phyloP scores from a whole-genome alignment of 2,329 filamentous ascomycete genomes.

The Triangularia setosa region DNA sequence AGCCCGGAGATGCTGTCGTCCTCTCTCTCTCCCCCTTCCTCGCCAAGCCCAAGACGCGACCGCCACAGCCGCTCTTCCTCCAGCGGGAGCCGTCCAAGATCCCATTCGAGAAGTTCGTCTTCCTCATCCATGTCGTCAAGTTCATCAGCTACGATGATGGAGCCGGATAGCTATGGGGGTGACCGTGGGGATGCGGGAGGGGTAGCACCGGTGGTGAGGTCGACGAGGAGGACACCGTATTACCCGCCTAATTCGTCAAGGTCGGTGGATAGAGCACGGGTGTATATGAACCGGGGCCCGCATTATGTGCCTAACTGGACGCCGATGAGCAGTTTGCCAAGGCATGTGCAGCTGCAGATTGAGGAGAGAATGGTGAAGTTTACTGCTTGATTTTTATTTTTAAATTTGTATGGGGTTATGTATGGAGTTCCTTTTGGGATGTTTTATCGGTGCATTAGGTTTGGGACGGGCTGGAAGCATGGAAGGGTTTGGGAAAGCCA shows the following conservation, averaged over 20 bases:
- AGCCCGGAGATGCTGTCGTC: background rate
- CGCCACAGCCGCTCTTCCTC: background rate
- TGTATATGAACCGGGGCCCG: conserved; percentile 23
- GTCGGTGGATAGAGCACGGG: conserved; percentile 15
- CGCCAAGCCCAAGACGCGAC: background rate
- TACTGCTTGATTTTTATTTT: conserved; percentile 6
- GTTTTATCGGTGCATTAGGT: background rate
- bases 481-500: no score
- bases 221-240: conserved; percentile 21
- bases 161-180: background rate
- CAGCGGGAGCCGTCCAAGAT: conserved; percentile 4
- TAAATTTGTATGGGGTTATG: background rate
- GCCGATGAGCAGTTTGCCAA: conserved; percentile 21
- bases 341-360: conserved; percentile 20
- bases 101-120: background rate
- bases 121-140: background rate
- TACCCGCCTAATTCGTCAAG: conserved; percentile 24
- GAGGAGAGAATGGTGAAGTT: conserved; percentile 21
- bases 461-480: background rate
- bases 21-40: background rate
- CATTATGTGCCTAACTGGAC: conserved; percentile 24
- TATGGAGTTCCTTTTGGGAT: background rate
- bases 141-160: background rate
- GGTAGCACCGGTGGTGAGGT: conserved; percentile 1
- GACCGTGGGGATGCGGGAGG: background rate